Evolutionary conservation across 352 stramenopile species (phyloP).

Genomic region (Saprolegnia parasitica): DNA sequence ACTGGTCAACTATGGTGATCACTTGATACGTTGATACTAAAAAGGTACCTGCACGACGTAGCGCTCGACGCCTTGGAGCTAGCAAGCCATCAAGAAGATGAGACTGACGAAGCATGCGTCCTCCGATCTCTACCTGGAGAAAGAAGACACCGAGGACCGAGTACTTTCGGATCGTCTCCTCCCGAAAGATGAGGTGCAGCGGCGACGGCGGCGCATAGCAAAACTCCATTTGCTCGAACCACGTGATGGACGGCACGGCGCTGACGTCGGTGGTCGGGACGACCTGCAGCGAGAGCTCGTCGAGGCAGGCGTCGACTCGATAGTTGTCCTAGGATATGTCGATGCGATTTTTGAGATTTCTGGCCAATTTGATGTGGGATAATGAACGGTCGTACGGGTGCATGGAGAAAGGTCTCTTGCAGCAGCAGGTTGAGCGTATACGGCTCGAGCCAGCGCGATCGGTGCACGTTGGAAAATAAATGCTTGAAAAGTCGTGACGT

Average conservation of each 20-base stretch:
- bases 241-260: not conserved
- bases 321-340: not conserved
- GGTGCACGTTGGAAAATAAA: not conserved
- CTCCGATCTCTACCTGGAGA: not conserved
- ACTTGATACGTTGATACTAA: not conserved
- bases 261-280: not conserved
- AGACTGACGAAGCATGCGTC: not conserved
- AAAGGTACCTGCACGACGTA: slow-evolving; percentile 10
- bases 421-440: slow-evolving; percentile 21
- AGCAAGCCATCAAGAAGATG: not conserved
- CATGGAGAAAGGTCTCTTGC: not conserved
- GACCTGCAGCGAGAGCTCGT: slow-evolving; percentile 3
- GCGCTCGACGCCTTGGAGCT: slow-evolving; percentile 28
- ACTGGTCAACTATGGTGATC: not conserved
- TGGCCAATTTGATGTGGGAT: not conserved
- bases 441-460: slow-evolving; percentile 12
- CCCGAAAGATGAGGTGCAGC: not conserved
- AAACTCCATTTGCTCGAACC: slow-evolving; percentile 14
- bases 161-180: slow-evolving; percentile 8
- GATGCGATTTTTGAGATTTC: not conserved
- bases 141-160: not conserved
- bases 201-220: not conserved
- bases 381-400: not conserved
- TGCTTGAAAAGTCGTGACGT: not conserved
- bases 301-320: not conserved